Percentiles rank a stretch among this genome's conserved stretches.
Evolutionary conservation across 2,329 filamentous ascomycete genomes (phyloP).

Genomic region (Aspergillus udagawae): DNA sequence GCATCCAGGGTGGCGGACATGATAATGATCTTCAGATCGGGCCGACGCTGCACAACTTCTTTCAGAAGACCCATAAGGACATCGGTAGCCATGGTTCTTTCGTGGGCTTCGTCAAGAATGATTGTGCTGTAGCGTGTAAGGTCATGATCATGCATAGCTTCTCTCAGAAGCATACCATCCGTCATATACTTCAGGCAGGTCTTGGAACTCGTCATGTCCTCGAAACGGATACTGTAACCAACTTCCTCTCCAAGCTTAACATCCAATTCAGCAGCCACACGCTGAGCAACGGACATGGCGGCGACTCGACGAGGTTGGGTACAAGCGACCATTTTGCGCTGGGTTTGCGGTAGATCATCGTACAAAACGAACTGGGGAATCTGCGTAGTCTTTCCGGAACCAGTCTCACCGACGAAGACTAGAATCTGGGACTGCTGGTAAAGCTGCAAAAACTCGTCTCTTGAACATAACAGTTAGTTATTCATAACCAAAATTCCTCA

Average conservation of each 20-base stretch:
- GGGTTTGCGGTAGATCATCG: conserved; percentile 86
- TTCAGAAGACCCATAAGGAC: conserved; percentile 96
- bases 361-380: conserved; percentile 98
- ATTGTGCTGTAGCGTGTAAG: conserved; percentile 93
- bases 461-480: conserved; percentile 28
- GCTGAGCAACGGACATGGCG: conserved; percentile 96
- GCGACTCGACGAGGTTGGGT: conserved; percentile 97
- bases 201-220: conserved; percentile 83
- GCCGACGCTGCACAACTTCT: conserved; percentile 73
- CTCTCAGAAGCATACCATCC: conserved; percentile 94
- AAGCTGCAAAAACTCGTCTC: conserved; percentile 86
- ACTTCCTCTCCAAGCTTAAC: conserved; percentile 90
- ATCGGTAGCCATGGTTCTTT: conserved; percentile 93
- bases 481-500: neutral
- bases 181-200: conserved; percentile 99
- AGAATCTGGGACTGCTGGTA: conserved; percentile 95
- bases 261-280: conserved; percentile 96
- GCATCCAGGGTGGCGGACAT: conserved; percentile 98
- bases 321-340: conserved; percentile 88
- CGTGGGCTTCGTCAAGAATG: conserved; percentile 97
- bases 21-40: conserved; percentile 96
- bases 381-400: conserved; percentile 98
- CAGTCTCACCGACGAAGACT: conserved; percentile 97
- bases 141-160: conserved; percentile 93
- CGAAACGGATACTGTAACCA: conserved; percentile 98